Evolutionary conservation across 75 land plant species (phyloP), one percentile per base, ranked within the genome.

Genomic region (Cupressus sempervirens): DNA sequence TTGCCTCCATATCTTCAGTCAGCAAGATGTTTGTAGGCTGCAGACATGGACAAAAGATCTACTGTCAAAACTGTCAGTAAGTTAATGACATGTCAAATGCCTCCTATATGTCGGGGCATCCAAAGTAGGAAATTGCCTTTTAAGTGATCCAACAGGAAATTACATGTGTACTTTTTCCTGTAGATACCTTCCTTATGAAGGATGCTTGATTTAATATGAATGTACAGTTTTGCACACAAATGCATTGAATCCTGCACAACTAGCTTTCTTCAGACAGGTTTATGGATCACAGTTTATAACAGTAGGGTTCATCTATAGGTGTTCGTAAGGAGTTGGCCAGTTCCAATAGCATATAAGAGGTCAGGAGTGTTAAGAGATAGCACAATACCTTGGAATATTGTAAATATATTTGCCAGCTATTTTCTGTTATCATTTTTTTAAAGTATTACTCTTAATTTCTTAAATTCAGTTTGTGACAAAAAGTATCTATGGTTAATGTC

Each of bases 1-100:
- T 94, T 9, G 95, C 95, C 87, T 90, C 88, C 76, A 92, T 85
- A n/a, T 86, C 41, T 41, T 67, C 84, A 20, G 67, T 83, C 35
- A 94, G 83, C 12, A 94, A 88, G 65, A 94, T 94, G 45, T 94
- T 94, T 83, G 91, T 91, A 32, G 95, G 92, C 94, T 92, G 91
- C 68, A 86, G 18, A 48, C 9, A 53, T 35, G 62, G 1, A 40
- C 12, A 65, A 41, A 43, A 34, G 11, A 62, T 30, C 26, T 32
- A 65, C 38, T 65, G 36, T 62, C 73, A 58, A 18, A 62, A 72
- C 15, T 23, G 14, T 72, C 35, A 12, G 35, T 72, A 72, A 72
- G 4, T 72, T 16, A 11, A 72, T 32, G 12, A 13, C 13, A 30
- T 72, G 74, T 72, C 74, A 32, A 13, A 30, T 12, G 45, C 5